These are phyloP conservation scores for Ceriops tagal DNA, from an alignment of 345 rosid genomes.

Conservation along the genomic window DNA sequence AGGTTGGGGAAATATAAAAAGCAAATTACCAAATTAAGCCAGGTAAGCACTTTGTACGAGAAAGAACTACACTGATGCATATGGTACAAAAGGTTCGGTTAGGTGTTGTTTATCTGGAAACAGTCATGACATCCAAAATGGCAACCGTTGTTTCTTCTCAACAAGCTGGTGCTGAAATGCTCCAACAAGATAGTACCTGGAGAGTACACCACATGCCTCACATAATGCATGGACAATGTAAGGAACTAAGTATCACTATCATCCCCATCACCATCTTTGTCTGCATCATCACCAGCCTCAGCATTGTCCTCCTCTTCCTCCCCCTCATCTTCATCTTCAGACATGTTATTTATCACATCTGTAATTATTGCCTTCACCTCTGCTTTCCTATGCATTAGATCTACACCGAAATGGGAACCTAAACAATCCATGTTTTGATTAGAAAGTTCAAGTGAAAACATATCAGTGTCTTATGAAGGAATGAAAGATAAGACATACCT, in stretches of 20 bases:
- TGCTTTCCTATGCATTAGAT: conserved; percentile 72
- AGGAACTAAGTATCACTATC: conserved; percentile 38
- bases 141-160: background rate
- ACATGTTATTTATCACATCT: conserved; percentile 83
- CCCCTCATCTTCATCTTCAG: conserved; percentile 72
- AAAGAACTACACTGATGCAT: conserved; percentile 17
- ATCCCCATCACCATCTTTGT: conserved; percentile 41
- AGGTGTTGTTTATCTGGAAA: conserved; percentile 20
- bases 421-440: conserved; percentile 13
- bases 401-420: conserved; percentile 73
- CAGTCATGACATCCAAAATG: conserved; percentile 14
- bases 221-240: conserved; percentile 9
- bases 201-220: conserved; percentile 21
- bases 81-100: conserved; percentile 11
- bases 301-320: conserved; percentile 55
- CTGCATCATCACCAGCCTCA: conserved; percentile 43
- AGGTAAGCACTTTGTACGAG: background rate
- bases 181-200: background rate
- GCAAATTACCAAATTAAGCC: conserved; percentile 19
- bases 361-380: conserved; percentile 92
- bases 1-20: background rate
- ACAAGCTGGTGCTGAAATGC: conserved; percentile 13
- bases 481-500: conserved; percentile 41
- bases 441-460: background rate
- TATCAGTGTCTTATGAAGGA: background rate